Conservation (phyloP, 495 filamentous ascomycete genomes). For the Tuber indicum region DNA sequence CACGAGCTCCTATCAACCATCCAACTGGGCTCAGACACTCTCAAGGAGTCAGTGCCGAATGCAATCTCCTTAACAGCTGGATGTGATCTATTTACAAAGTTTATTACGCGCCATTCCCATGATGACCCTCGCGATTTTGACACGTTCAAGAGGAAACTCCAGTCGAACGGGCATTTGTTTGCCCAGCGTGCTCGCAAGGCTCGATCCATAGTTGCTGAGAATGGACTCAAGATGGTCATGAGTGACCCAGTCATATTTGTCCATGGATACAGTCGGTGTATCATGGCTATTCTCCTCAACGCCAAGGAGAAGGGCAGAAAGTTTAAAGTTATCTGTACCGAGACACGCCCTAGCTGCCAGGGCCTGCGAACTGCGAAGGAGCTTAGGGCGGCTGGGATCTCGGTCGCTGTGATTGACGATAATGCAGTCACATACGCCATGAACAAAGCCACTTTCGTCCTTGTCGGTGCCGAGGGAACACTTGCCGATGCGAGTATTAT, state of each 20-base stretch:
- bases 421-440: slow-evolving; percentile 80
- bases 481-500: slow-evolving; percentile 92
- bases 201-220: slow-evolving; percentile 69
- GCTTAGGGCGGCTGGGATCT: slow-evolving; percentile 66
- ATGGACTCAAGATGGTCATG: slow-evolving; percentile 68
- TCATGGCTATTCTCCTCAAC: slow-evolving; percentile 64
- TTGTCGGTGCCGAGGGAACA: slow-evolving; percentile 91
- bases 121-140: slow-evolving; percentile 62
- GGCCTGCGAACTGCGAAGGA: slow-evolving; percentile 58
- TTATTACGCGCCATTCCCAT: slow-evolving; percentile 60
- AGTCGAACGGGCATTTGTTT: slow-evolving; percentile 77
- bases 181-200: slow-evolving; percentile 79
- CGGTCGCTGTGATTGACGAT: slow-evolving; percentile 75
- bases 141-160: slow-evolving; percentile 68
- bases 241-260: slow-evolving; percentile 76
- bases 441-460: slow-evolving; percentile 68
- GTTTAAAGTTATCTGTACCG: slow-evolving; percentile 82
- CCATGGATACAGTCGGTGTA: slow-evolving; percentile 77
- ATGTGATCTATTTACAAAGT: slow-evolving; percentile 92
- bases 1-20: slow-evolving; percentile 88
- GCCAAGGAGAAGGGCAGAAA: slow-evolving; percentile 64
- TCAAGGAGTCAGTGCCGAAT: slow-evolving; percentile 72
- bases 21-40: slow-evolving; percentile 60
- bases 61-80: slow-evolving; percentile 86
- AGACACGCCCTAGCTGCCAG: slow-evolving; percentile 50